A percentile compares a stretch with the other conserved stretches of the same genome.
These are phyloP conservation scores for Vanderwaltozyma verrucispora DNA, from an alignment of 805 yeast species.

Conservation along the genomic window DNA sequence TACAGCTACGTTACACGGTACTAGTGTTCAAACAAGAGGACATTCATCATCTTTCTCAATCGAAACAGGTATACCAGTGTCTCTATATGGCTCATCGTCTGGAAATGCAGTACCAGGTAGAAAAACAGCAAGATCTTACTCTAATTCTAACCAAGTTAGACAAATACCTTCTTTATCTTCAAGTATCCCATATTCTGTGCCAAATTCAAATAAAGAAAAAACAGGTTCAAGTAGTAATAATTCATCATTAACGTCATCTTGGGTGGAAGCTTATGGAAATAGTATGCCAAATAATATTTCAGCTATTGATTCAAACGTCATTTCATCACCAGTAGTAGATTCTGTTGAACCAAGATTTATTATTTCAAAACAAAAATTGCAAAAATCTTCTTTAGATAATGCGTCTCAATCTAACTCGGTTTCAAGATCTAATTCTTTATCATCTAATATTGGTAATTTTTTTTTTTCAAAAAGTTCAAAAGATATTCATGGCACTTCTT, in stretches of 20 bases:
- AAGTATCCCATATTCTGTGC: constrained; percentile 61
- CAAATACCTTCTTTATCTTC: constrained; percentile 40
- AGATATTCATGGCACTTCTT: constrained; percentile 7
- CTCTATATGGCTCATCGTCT: not conserved
- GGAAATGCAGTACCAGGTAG: constrained; percentile 6
- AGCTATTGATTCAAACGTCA: constrained; percentile 45
- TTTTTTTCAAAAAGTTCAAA: constrained; percentile 24
- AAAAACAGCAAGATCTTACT: constrained; percentile 7
- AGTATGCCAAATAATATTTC: constrained; percentile 32
- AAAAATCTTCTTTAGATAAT: constrained; percentile 21
- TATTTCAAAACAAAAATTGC: constrained; percentile 59
- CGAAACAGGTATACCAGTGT: not conserved
- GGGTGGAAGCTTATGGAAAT: constrained; percentile 28
- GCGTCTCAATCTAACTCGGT: constrained; percentile 15
- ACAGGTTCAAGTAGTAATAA: constrained; percentile 17
- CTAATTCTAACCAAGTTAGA: constrained; percentile 8
- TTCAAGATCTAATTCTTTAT: constrained; percentile 27
- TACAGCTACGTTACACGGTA: constrained; percentile 24
- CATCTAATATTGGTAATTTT: constrained; percentile 28
- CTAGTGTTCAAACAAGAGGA: constrained; percentile 13
- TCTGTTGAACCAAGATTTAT: constrained; percentile 80
- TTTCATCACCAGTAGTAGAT: constrained; percentile 60
- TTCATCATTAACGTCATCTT: constrained; percentile 27
- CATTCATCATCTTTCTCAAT: constrained; percentile 13
- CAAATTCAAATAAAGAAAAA: constrained; percentile 42